A percentile compares a stretch with the other conserved stretches of the same genome.
These are phyloP conservation scores for Aspergillus arachidicola DNA, from an alignment of 2,329 filamentous ascomycete genomes.

Conservation along the genomic window DNA sequence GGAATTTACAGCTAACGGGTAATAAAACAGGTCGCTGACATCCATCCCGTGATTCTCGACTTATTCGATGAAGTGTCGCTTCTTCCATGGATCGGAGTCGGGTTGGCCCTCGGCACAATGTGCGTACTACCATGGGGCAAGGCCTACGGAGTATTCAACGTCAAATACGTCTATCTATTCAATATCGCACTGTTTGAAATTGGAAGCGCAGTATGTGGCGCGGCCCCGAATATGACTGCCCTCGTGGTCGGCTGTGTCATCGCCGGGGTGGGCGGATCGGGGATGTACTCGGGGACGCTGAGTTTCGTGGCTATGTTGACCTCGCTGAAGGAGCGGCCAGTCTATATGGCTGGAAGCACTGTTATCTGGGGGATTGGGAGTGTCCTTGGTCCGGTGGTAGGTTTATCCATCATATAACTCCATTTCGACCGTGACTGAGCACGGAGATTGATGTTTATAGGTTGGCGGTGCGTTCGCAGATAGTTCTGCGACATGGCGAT, in stretches of 20 bases:
- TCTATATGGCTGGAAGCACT: conserved; percentile 19
- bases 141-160: conserved; percentile 38
- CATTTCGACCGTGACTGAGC: neutral
- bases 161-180: conserved; percentile 43
- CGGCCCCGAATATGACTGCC: conserved; percentile 45
- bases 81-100: neutral
- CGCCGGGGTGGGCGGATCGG: neutral
- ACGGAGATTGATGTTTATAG: neutral
- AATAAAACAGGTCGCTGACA: neutral
- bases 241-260: conserved; percentile 45
- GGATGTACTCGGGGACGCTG: conserved; percentile 19
- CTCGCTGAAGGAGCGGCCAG: neutral
- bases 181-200: conserved; percentile 25
- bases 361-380: conserved; percentile 41
- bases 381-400: conserved; percentile 36
- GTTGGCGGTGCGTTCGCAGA: conserved; percentile 22
- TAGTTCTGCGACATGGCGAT: conserved; percentile 31
- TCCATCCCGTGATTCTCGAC: neutral
- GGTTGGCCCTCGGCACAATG: neutral
- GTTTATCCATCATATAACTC: neutral
- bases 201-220: conserved; percentile 42
- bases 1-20: neutral
- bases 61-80: neutral
- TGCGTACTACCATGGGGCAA: neutral
- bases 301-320: neutral